These are phyloP conservation scores for Ogataea henricii DNA, from an alignment of 805 yeast species.

Conservation along the genomic window DNA sequence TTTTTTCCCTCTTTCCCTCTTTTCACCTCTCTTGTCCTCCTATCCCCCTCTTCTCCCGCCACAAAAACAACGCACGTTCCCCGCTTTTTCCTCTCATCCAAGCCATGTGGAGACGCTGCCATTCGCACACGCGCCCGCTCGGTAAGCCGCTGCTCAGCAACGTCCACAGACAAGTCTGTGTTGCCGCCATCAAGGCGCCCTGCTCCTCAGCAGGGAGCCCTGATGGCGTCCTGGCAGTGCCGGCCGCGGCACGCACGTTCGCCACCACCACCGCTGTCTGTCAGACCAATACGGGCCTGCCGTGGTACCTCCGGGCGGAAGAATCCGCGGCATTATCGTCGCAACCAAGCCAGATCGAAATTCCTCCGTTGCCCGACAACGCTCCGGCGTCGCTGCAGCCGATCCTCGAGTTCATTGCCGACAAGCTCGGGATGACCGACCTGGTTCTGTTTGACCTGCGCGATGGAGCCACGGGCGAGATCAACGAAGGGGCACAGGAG, in stretches of 20 bases:
- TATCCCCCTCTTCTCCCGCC: too few species aligned
- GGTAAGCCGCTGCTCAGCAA: neutral
- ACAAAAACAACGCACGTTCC: too few species aligned
- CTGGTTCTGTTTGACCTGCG: constrained; percentile 66
- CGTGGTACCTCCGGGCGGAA: constrained; percentile 38
- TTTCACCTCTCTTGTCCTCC: too few species aligned
- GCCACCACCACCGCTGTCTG: neutral
- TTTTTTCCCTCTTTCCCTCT: neutral
- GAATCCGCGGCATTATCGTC: constrained; percentile 30
- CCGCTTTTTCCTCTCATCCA: too few species aligned
- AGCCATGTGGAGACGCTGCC: neutral
- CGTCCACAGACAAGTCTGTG: neutral
- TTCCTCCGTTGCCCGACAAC: constrained; percentile 61
- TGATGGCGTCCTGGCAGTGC: too few species aligned
- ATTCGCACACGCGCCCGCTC: neutral
- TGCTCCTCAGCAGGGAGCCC: neutral
- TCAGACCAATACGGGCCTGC: constrained; percentile 13
- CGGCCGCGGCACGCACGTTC: neutral
- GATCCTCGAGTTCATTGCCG: constrained; percentile 49
- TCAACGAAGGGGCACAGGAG: constrained; percentile 36
- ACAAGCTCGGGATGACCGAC: constrained; percentile 67
- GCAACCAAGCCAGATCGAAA: constrained; percentile 29
- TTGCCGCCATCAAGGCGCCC: neutral
- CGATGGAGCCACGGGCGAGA: constrained; percentile 31
- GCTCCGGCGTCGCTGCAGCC: constrained; percentile 55